phyloP scores from a whole-genome alignment of 345 rosid species.

The Eucalyptus lansdowneana region DNA sequence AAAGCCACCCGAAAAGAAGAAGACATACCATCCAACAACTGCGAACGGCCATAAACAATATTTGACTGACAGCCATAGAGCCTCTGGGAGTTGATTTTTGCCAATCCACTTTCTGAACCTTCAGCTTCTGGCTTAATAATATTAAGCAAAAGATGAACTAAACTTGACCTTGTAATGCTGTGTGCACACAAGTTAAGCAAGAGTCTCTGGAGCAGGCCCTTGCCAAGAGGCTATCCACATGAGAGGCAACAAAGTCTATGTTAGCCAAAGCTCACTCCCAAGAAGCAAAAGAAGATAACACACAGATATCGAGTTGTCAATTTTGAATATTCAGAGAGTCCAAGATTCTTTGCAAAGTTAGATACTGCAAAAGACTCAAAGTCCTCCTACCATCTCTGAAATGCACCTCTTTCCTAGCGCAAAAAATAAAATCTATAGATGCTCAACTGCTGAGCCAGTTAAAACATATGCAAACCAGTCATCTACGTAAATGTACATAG shows the following conservation, averaged over 20 bases:
- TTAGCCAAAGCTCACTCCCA: neutral
- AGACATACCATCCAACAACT: conserved; percentile 68
- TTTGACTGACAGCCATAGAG: conserved; percentile 94
- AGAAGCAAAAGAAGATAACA: neutral
- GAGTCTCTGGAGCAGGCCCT: conserved; percentile 91
- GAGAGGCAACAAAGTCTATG: neutral
- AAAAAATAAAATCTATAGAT: neutral
- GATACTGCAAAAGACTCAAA: neutral
- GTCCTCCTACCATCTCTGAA: neutral
- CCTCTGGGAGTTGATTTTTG: conserved; percentile 63
- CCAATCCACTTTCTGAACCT: conserved; percentile 51
- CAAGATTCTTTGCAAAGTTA: neutral
- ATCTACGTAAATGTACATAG: neutral
- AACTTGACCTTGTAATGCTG: conserved; percentile 57
- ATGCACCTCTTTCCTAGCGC: neutral
- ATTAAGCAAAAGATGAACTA: conserved; percentile 63
- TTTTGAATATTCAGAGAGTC: neutral
- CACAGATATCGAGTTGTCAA: neutral
- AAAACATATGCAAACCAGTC: neutral
- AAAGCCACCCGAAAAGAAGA: neutral
- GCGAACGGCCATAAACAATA: conserved; percentile 83
- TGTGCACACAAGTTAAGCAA: conserved; percentile 81
- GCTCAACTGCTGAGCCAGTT: neutral
- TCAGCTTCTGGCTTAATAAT: conserved; percentile 85
- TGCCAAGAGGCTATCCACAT: conserved; percentile 70